Evolutionary conservation across 495 filamentous ascomycete genomes (phyloP), one percentile per base, ranked within the genome.

Genomic region (Amniculicola lignicola): DNA sequence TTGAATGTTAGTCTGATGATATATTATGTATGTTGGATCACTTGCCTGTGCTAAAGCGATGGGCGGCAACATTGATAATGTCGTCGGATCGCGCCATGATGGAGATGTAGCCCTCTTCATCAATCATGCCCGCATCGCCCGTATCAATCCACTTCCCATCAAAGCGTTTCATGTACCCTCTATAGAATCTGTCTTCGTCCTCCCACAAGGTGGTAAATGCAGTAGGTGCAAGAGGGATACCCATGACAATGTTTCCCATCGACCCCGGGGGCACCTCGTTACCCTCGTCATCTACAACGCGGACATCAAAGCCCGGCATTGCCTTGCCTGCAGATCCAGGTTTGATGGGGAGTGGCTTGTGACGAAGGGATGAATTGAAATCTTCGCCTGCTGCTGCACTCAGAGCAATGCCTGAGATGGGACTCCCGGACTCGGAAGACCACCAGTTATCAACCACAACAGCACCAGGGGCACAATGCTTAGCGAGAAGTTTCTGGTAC

Each of bases 241-340:
- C 89, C 24, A 96, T 71, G 15, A 96, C 90, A 41, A 96, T 92
- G 65, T 96, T 96, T 0, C 91, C 91, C 87, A 90, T 94, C n/a
- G 69, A 78, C 0, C 85, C 86, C 10, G 65, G 73, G 16, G 75
- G 65, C 2, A 95, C 75, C 62, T 87, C 82, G 1, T 77, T 73
- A 3, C 91, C 91, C 1, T 81, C 72, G 64, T 96, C 90, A 63
- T 92, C 81, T 4, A 96, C 89, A 29, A 90, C 77, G 6, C 83
- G 76, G 2, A 96, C 85, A 59, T 95, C 87, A 62, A 95, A 96
- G 0, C 91, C 91, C 0, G 91, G 91, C 83, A 91, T 86, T 0
- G 90, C 82, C 58, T 91, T 89, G 0, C 91, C 91, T 0, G 91
- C 91, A 21, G 87, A 89, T 5, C 91, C 91, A 0, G 90, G 90